phyloP scores from a whole-genome alignment of 331 rosid genomes.

The Arachis monticola region DNA sequence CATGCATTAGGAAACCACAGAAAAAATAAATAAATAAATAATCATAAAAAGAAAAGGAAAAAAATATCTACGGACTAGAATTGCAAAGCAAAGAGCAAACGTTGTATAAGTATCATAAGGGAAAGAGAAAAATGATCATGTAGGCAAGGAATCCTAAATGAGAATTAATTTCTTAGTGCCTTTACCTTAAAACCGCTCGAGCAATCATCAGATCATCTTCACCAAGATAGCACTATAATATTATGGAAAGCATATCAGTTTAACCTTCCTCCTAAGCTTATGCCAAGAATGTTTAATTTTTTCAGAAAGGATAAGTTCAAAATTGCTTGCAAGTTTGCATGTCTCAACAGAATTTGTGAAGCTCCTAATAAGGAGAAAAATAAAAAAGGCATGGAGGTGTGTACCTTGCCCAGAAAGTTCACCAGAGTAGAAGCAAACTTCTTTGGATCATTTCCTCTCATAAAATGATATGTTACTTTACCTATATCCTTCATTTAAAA shows the following conservation, averaged over 20 bases:
- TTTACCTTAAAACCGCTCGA: conserved; percentile 87
- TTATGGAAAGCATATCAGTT: conserved; percentile 46
- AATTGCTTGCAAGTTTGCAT: conserved; percentile 14
- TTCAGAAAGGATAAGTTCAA: conserved; percentile 10
- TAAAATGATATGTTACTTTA: conserved; percentile 78
- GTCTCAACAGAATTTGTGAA: conserved; percentile 19
- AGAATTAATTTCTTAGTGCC: conserved; percentile 1
- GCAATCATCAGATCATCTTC: conserved; percentile 97
- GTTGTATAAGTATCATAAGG: conserved; percentile 8
- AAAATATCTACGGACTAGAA: conserved; percentile 8
- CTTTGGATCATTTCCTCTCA: conserved; percentile 80
- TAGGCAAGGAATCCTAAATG: conserved; percentile 3
- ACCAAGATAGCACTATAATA: conserved; percentile 86
- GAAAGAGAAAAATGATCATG: not conserved
- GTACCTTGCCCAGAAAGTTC: conserved; percentile 90
- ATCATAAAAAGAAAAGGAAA: too few species aligned
- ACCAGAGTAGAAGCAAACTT: conserved; percentile 79
- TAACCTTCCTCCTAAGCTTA: conserved; percentile 36
- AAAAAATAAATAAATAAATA: not conserved
- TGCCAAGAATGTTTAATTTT: conserved; percentile 22
- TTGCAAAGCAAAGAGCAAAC: conserved; percentile 12
- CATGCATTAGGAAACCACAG: conserved; percentile 23
- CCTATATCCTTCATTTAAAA: conserved; percentile 82
- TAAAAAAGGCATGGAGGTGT: too few species aligned
- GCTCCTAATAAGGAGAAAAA: conserved; percentile 20